Base-by-base conservation (phyloP, 257 asterid species). In the Schizonepeta tenuifolia region DNA sequence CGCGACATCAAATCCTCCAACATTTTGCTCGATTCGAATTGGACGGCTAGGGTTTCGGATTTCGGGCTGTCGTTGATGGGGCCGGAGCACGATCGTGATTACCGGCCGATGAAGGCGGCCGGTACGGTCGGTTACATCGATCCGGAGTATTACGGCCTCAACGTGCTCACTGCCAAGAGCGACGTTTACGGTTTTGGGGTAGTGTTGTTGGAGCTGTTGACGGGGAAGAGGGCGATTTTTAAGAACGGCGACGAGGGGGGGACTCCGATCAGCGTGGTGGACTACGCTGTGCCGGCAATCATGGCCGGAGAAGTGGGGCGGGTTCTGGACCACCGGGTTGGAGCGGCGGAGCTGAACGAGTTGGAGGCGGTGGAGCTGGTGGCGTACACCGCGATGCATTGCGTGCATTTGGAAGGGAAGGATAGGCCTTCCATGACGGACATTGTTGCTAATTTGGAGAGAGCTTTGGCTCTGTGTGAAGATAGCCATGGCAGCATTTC, bases 51-150 rank as follows among this genome's bases (percentile, higher is more conserved):
- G 65, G 97, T 94, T 7, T 94, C 99, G 0, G 99, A 94, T 81
- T 94, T 94, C 31, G 97, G 99, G 6, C 70, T 94, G 9, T 91
- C 97, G 0, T 51, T 94, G 44, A 71, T 94, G 95, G 85, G 96
- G 15, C 89, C 97, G 0, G 96, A 83, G 64, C 70, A 81, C 0
- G 87, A 84, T 17, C 77, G 65, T 0, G 87, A 85, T 5, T 78
- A 75, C 18, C 58, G 79, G 75, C 89, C 91, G 3, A 75, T 65
- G 68, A 92, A 86, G 63, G 95, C 96, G 0, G 98, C 95, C 0
- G 98, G 98, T 0, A 90, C 98, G 0, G 93, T 93, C 0, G 98
- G 98, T 24, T 93, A 93, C 83, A 93, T 93, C 5, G 97, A 93
- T 75, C 98, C 97, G 0, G 98, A 93, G 49, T 90, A 88, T 51